Evolutionary conservation across 257 asterid species (phyloP).

Genomic region (Ilex asprella): DNA sequence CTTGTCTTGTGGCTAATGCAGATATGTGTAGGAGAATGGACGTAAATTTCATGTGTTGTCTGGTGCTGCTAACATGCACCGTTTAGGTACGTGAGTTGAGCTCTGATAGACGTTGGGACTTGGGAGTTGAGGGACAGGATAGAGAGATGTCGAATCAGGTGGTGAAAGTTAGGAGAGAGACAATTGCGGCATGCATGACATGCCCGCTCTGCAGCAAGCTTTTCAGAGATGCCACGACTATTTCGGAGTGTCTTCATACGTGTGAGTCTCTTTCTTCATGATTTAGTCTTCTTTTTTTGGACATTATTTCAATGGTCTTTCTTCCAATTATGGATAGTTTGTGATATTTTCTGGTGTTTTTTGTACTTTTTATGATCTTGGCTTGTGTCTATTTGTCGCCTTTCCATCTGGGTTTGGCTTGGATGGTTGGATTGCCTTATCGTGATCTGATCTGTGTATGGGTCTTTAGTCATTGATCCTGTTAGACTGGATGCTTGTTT

Average conservation of each 20-base stretch:
- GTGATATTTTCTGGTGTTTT: neutral
- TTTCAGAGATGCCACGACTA: slow-evolving; percentile 86
- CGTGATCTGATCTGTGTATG: slow-evolving; percentile 21
- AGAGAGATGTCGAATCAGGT: slow-evolving; percentile 83
- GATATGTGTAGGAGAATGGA: slow-evolving; percentile 37
- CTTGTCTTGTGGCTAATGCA: slow-evolving; percentile 50
- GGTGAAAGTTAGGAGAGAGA: slow-evolving; percentile 64
- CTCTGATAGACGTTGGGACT: neutral
- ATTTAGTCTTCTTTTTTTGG: neutral
- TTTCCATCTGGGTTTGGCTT: slow-evolving; percentile 7
- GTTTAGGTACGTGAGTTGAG: slow-evolving; percentile 33
- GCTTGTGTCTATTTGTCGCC: slow-evolving; percentile 1
- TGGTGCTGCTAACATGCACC: slow-evolving; percentile 59
- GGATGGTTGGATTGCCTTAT: slow-evolving; percentile 13
- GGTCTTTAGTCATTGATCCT: neutral
- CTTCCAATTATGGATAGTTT: neutral
- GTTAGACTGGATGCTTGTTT: neutral
- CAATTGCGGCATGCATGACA: slow-evolving; percentile 94
- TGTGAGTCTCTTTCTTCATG: slow-evolving; percentile 39
- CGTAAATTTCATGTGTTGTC: slow-evolving; percentile 50
- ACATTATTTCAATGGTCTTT: slow-evolving; percentile 1
- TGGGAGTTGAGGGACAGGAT: neutral
- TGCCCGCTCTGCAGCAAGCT: slow-evolving; percentile 90
- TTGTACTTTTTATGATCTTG: slow-evolving; percentile 20
- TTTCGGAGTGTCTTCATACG: slow-evolving; percentile 95